Percentiles rank a stretch among this genome's conserved stretches.
Conservation (phyloP, 495 filamentous ascomycete genomes). For the Aspergillus nanangensis region DNA sequence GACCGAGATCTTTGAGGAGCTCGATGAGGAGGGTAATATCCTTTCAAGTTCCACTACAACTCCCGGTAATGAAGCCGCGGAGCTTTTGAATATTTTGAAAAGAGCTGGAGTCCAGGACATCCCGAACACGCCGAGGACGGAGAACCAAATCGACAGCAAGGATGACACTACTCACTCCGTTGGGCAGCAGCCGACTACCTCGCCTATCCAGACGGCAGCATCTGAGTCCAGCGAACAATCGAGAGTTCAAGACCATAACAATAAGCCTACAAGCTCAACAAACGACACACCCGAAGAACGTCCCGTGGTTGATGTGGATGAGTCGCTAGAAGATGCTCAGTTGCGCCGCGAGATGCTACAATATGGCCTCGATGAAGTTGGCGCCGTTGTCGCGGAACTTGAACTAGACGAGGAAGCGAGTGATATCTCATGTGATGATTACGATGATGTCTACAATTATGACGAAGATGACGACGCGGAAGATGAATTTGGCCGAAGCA, state of each 20-base stretch:
- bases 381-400: slow-evolving; percentile 88
- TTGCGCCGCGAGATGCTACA: slow-evolving; percentile 87
- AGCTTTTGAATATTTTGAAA: slow-evolving; percentile 61
- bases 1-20: slow-evolving; percentile 83
- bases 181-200: no score
- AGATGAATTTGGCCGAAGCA: slow-evolving; percentile 67
- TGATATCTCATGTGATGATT: slow-evolving; percentile 54
- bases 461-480: slow-evolving; percentile 61
- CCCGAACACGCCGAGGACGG: slow-evolving; percentile 20
- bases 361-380: slow-evolving; percentile 80
- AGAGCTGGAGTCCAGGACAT: slow-evolving; percentile 64
- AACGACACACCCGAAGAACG: no score
- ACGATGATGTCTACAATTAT: slow-evolving; percentile 38
- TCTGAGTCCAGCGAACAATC: no score
- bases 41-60: slow-evolving; percentile 57
- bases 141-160: neutral
- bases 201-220: no score
- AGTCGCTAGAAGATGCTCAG: slow-evolving; percentile 73
- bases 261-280: neutral
- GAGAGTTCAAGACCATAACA: neutral
- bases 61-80: slow-evolving; percentile 55
- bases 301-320: slow-evolving; percentile 46
- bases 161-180: neutral
- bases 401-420: slow-evolving; percentile 69
- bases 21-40: slow-evolving; percentile 89